A percentile compares a stretch with the other conserved stretches of the same genome.
Conservation (phyloP, 306 rosid species). For the Corylus americana region DNA sequence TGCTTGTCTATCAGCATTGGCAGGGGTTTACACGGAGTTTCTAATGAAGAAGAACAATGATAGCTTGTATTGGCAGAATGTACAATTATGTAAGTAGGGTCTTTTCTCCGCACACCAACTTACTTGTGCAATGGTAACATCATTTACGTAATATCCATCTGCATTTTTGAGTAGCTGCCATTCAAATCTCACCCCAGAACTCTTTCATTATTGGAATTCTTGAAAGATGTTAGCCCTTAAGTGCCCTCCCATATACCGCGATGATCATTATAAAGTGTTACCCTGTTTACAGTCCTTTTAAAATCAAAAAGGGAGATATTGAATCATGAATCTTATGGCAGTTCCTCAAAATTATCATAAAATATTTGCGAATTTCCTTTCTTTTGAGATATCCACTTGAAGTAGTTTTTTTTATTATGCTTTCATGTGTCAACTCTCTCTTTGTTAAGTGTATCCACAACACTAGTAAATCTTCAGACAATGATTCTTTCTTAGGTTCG, state of each 20-base stretch:
- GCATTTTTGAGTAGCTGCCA: background rate
- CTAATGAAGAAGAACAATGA: slow-evolving; percentile 97
- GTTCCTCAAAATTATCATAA: background rate
- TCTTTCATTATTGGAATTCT: background rate
- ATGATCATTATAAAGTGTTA: background rate
- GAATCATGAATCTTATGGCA: background rate
- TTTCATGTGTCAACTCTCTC: background rate
- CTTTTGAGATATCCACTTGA: background rate
- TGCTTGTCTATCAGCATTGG: slow-evolving; percentile 96
- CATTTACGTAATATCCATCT: background rate
- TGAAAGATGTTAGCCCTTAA: background rate
- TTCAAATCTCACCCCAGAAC: background rate
- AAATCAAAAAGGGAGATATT: background rate
- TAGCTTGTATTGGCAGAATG: slow-evolving; percentile 96
- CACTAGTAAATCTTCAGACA: background rate
- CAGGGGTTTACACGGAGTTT: slow-evolving; percentile 93
- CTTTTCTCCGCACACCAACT: slow-evolving; percentile 30
- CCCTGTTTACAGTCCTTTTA: background rate
- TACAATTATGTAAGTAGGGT: slow-evolving; percentile 92
- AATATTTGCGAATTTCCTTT: background rate
- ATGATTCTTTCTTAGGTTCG: slow-evolving; percentile 63
- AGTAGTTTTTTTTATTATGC: background rate
- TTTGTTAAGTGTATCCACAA: background rate
- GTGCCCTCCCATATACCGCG: background rate
- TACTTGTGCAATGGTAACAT: background rate